Evolutionary conservation across 2,329 filamentous ascomycete species (phyloP).

Genomic region (Dactylonectria macrodidyma): DNA sequence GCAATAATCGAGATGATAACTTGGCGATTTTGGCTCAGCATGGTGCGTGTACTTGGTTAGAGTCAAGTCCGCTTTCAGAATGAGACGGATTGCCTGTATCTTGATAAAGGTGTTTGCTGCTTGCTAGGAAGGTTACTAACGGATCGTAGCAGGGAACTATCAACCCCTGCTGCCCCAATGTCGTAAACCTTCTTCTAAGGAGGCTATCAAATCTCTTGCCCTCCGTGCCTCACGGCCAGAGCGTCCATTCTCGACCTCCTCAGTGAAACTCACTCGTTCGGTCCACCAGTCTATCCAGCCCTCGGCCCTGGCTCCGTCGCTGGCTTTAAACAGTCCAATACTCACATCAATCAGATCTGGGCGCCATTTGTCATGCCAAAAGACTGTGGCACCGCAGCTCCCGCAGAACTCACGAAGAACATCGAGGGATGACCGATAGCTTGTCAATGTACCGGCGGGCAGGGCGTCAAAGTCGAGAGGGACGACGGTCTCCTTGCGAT

Average conservation of each 20-base stretch:
- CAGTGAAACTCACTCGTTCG: conserved; percentile 70
- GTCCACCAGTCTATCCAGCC: conserved; percentile 75
- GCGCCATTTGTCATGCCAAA: conserved; percentile 70
- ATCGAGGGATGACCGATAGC: conserved; percentile 67
- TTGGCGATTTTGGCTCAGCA: not conserved
- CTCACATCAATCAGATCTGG: conserved; percentile 75
- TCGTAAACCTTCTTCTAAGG: conserved; percentile 4
- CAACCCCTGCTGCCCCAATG: not conserved
- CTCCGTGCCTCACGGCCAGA: conserved; percentile 10
- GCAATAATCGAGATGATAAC: conserved; percentile 4
- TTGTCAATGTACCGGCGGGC: conserved; percentile 60
- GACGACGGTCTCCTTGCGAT: conserved; percentile 2
- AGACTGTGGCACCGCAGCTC: conserved; percentile 74
- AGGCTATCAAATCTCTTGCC: conserved; percentile 16
- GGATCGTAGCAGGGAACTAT: not conserved
- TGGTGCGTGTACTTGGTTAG: too few species aligned
- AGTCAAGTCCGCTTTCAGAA: too few species aligned
- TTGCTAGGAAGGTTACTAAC: not conserved
- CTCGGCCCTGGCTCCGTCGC: conserved; percentile 68
- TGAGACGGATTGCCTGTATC: too few species aligned
- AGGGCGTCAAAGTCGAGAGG: conserved; percentile 56
- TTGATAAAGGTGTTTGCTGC: not conserved
- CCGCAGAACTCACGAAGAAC: conserved; percentile 74
- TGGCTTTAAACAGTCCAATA: conserved; percentile 68
- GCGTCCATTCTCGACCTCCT: conserved; percentile 56